These are phyloP conservation scores for Alternaria metachromatica DNA, from an alignment of 2,329 filamentous ascomycete species.

Conservation along the genomic window DNA sequence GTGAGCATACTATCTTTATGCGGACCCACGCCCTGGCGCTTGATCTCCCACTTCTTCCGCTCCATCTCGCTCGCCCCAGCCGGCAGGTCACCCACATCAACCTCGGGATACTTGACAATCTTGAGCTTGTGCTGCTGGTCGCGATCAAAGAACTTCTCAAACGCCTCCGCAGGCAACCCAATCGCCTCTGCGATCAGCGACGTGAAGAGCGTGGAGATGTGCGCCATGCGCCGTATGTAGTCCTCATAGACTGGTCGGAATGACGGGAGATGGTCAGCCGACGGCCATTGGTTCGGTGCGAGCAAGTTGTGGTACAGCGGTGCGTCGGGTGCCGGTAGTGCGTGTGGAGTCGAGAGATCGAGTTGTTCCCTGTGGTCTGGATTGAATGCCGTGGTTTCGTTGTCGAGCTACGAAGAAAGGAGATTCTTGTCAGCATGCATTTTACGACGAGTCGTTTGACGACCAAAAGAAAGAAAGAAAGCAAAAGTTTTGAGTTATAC, in stretches of 20 bases:
- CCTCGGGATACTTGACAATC: conserved; percentile 84
- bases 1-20: conserved; percentile 88
- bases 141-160: conserved; percentile 77
- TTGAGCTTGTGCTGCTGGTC: conserved; percentile 84
- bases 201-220: conserved; percentile 76
- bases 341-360: conserved; percentile 81
- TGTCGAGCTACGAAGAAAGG: conserved; percentile 52
- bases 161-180: conserved; percentile 70
- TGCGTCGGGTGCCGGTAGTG: conserved; percentile 65
- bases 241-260: conserved; percentile 74
- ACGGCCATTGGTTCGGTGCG: conserved; percentile 82
- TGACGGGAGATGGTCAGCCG: conserved; percentile 64
- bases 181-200: conserved; percentile 85
- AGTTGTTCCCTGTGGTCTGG: conserved; percentile 86
- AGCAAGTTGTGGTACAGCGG: conserved; percentile 78
- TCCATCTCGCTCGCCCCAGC: conserved; percentile 40
- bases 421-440: conserved; percentile 24
- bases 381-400: conserved; percentile 72
- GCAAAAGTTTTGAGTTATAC: background rate
- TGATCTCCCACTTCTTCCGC: conserved; percentile 58
- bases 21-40: conserved; percentile 71
- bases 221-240: conserved; percentile 79
- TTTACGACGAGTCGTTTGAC: background rate
- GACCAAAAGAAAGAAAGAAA: background rate
- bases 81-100: conserved; percentile 42